Evolutionary conservation across 2,329 filamentous ascomycete genomes (phyloP).

Genomic region (Tolypocladium tundrense): DNA sequence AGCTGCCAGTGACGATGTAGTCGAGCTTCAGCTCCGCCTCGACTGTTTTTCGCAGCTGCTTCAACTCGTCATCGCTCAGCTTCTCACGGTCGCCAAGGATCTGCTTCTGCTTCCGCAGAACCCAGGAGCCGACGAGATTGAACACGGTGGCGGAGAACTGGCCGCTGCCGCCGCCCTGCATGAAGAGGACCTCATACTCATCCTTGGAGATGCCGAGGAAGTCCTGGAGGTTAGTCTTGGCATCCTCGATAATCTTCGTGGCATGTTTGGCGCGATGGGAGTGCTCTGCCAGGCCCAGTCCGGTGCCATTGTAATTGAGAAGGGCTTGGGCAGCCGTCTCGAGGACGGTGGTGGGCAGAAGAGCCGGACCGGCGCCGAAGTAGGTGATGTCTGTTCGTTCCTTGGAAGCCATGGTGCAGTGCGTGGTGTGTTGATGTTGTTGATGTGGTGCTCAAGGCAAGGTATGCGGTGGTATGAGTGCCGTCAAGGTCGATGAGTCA

Average conservation of each 20-base stretch:
- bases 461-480: neutral
- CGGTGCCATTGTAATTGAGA: constrained; percentile 70
- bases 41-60: constrained; percentile 20
- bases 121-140: constrained; percentile 77
- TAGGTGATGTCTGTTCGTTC: constrained; percentile 62
- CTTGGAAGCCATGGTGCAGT: neutral
- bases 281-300: constrained; percentile 81
- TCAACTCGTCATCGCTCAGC: constrained; percentile 31
- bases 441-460: neutral
- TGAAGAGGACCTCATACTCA: constrained; percentile 73
- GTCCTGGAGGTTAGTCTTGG: constrained; percentile 61
- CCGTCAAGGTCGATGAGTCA: neutral
- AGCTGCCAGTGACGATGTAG: constrained; percentile 83
- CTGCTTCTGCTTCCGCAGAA: constrained; percentile 54
- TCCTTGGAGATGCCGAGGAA: constrained; percentile 76
- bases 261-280: constrained; percentile 78
- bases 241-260: constrained; percentile 64
- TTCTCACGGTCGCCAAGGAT: constrained; percentile 47
- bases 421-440: neutral
- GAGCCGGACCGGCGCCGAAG: constrained; percentile 86
- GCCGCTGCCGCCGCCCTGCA: constrained; percentile 78
- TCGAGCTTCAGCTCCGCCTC: constrained; percentile 39
- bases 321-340: constrained; percentile 67
- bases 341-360: constrained; percentile 71
- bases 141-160: constrained; percentile 78